These are phyloP conservation scores for Solanum hybrid DNA, from an alignment of 305 asterid species.

Conservation along the genomic window DNA sequence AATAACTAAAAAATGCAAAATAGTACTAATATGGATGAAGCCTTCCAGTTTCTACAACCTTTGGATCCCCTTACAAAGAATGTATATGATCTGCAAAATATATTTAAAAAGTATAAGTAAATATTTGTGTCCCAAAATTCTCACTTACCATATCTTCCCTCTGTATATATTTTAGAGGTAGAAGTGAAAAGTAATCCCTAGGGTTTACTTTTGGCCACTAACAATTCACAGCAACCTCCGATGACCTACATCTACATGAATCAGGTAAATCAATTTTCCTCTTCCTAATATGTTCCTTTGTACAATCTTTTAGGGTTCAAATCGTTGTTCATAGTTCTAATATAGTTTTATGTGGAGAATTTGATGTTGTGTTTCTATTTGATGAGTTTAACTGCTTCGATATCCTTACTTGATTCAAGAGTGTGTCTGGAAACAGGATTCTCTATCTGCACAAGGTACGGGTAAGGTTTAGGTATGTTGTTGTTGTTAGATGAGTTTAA, in stretches of 20 bases:
- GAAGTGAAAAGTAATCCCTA: not conserved
- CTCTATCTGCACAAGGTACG: not conserved
- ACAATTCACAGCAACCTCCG: not conserved
- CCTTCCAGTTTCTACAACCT: not conserved
- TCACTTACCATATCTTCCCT: not conserved
- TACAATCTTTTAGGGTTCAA: not conserved
- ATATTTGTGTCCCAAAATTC: not conserved
- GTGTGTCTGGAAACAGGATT: not conserved
- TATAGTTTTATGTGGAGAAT: too few relatives aligned
- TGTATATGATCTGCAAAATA: not conserved
- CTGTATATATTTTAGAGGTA: not conserved
- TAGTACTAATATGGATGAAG: too few relatives aligned
- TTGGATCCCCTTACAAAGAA: too few relatives aligned
- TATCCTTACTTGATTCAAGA: not conserved
- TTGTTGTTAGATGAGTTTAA: not conserved
- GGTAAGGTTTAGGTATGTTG: not conserved
- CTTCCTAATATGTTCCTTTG: not conserved
- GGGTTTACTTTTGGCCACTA: not conserved
- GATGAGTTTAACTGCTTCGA: not conserved
- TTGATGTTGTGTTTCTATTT: not conserved
- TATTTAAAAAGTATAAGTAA: not conserved
- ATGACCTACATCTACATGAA: not conserved
- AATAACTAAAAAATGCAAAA: too few relatives aligned
- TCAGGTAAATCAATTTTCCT: too few relatives aligned
- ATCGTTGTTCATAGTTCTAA: not conserved